A percentile compares a stretch with the other conserved stretches of the same genome.
These are phyloP conservation scores for Fusarium torreyae DNA, from an alignment of 2,329 filamentous ascomycete genomes.

Conservation along the genomic window DNA sequence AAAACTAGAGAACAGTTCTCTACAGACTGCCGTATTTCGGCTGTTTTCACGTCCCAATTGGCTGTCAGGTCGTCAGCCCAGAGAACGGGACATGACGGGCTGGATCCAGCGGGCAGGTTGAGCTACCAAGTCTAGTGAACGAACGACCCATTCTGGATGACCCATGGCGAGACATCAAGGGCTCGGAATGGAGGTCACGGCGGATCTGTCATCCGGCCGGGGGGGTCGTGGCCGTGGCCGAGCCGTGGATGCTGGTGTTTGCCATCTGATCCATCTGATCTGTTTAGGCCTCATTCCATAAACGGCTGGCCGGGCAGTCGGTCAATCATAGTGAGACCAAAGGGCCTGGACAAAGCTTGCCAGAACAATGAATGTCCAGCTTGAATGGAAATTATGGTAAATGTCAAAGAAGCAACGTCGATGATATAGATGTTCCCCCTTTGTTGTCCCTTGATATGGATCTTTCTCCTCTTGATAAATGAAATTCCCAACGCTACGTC, in stretches of 20 bases:
- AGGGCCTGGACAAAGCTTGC: slow-evolving; percentile 20
- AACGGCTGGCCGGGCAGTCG: slow-evolving; percentile 33
- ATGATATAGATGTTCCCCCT: slow-evolving; percentile 16
- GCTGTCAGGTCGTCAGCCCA: slow-evolving; percentile 42
- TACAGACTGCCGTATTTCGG: slow-evolving; percentile 22
- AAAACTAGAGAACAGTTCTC: slow-evolving; percentile 20
- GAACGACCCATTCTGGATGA: slow-evolving; percentile 45
- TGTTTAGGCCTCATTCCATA: slow-evolving; percentile 36
- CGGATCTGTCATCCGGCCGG: slow-evolving; percentile 49
- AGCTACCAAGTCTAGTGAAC: slow-evolving; percentile 48
- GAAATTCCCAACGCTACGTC: slow-evolving; percentile 44
- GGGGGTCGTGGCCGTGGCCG: slow-evolving; percentile 34
- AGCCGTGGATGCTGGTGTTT: slow-evolving; percentile 36
- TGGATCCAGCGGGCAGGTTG: slow-evolving; percentile 52
- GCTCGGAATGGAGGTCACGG: slow-evolving; percentile 47
- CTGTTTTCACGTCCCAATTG: slow-evolving; percentile 40
- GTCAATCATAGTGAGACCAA: slow-evolving; percentile 15
- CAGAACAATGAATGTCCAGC: slow-evolving; percentile 27
- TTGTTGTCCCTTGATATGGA: slow-evolving; percentile 32
- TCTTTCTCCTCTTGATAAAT: slow-evolving; percentile 37
- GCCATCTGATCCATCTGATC: slow-evolving; percentile 33
- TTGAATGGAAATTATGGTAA: slow-evolving; percentile 13
- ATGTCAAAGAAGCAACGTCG: slow-evolving; percentile 18
- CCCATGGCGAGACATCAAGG: slow-evolving; percentile 46
- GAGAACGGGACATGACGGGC: slow-evolving; percentile 48